phyloP scores from a whole-genome alignment of 2,329 filamentous ascomycete genomes.

The Byssoonygena ceratinophila region DNA sequence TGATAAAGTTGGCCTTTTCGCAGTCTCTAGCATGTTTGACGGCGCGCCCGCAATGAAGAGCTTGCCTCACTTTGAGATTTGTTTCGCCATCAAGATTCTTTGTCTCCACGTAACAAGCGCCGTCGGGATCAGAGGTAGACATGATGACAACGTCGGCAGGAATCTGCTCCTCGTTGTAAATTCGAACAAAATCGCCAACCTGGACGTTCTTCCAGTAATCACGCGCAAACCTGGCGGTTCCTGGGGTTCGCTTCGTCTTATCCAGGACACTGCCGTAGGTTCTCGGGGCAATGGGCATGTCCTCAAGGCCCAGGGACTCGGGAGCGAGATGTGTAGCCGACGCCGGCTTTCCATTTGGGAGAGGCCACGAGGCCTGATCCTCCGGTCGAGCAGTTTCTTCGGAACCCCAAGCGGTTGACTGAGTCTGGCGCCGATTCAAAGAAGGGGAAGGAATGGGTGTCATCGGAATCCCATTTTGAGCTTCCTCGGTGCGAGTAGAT shows the following conservation, averaged over 20 bases:
- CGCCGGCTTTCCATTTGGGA: background rate
- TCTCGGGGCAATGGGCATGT: conserved; percentile 24
- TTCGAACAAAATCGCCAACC: conserved; percentile 89
- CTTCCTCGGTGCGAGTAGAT: conserved; percentile 38
- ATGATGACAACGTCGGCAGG: conserved; percentile 88
- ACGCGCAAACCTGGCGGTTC: conserved; percentile 75
- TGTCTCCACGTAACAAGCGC: conserved; percentile 93
- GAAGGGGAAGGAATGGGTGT: conserved; percentile 77
- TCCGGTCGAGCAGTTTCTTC: background rate
- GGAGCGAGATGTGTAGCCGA: conserved; percentile 1
- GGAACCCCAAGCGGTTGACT: background rate
- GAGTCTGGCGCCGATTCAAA: conserved; percentile 3
- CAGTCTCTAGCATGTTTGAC: conserved; percentile 87
- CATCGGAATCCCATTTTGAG: conserved; percentile 74
- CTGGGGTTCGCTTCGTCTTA: conserved; percentile 51
- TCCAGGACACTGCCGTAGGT: conserved; percentile 64
- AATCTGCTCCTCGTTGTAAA: conserved; percentile 93
- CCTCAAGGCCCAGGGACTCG: background rate
- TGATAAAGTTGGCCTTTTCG: conserved; percentile 72
- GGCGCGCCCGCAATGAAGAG: conserved; percentile 70
- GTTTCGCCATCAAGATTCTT: conserved; percentile 98
- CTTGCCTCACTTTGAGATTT: conserved; percentile 88
- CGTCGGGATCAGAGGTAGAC: conserved; percentile 85
- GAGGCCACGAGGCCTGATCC: background rate
- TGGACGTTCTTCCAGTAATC: conserved; percentile 92